Evolutionary conservation across 805 yeast genomes (phyloP), one percentile per base, ranked within the genome.

Genomic region (Wickerhamiella parazyma): DNA sequence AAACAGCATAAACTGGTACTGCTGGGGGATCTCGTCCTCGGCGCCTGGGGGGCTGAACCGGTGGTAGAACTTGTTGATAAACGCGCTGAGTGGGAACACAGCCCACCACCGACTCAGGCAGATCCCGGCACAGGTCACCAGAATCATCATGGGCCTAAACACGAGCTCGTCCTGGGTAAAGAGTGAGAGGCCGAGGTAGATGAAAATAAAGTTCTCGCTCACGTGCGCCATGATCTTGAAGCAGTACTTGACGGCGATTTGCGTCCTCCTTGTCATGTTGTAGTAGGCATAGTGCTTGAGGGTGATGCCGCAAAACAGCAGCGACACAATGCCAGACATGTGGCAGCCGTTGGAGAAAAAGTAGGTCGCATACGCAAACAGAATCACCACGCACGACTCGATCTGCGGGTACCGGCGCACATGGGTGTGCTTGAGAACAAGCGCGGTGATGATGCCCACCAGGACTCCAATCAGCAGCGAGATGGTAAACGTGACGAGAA

Each of bases 331-430:
- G 37, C 99, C 99, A 5, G 97, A 87, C 98, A 91, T 91, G 60
- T 93, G 98, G 55, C 97, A 93, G 40, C 98, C 99, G 57, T 91
- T 91, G 35, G 97, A 87, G 63, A 91, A 91, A 68, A 91, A 91
- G 62, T 91, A 91, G 0, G 96, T 85, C 55, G 86, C 95, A 60
- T 91, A 91, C 14, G 97, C 96, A 59, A 87, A 78, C 52, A 91
- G 65, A 36, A 91, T 65, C 22, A 91, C 94, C 44, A 91, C 60
- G 61, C 97, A 93, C 22, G 96, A 83, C 66, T 91, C 99, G 55
- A 91, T 84, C 60, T 86, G 93, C n/a, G 97, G 97, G 60, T 82
- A 85, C 54, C 97, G 69, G 64, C 97, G 72, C 41, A 91, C 78
- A 55, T 85, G 93, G 3, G 95, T 80, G 60, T 91, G 97, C 56